Conservation (phyloP, 768 basidiomycete genomes). For the Strobilomyces echinocephalus region DNA sequence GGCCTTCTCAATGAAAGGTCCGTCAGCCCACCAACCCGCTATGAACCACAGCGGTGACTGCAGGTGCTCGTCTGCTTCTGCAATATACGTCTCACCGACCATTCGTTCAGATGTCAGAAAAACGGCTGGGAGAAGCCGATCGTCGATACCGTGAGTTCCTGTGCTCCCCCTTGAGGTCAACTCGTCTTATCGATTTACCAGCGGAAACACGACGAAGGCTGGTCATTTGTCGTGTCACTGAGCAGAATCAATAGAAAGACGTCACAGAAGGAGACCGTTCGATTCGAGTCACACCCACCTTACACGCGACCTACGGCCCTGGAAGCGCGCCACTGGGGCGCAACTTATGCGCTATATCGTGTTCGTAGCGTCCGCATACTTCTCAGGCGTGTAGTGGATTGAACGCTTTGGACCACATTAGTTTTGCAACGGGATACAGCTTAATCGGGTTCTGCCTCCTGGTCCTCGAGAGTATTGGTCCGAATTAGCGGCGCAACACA, state of each 20-base stretch:
- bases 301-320: slow-evolving; percentile 60
- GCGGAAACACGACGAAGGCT: slow-evolving; percentile 47
- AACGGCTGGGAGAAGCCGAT: slow-evolving; percentile 81
- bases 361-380: slow-evolving; percentile 45
- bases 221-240: slow-evolving; percentile 67
- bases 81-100: slow-evolving; percentile 1
- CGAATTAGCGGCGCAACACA: slow-evolving; percentile 66
- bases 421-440: slow-evolving; percentile 72
- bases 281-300: slow-evolving; percentile 70
- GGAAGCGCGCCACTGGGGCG: slow-evolving; percentile 90
- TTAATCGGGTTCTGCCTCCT: slow-evolving; percentile 74
- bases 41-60: not conserved
- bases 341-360: slow-evolving; percentile 81
- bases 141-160: slow-evolving; percentile 60
- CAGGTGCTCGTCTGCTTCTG: not conserved
- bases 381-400: not conserved
- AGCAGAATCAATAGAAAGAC: slow-evolving; percentile 65
- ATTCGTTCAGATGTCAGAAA: slow-evolving; percentile 68
- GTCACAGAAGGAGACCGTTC: slow-evolving; percentile 61
- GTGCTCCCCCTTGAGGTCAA: not conserved
- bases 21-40: not conserved
- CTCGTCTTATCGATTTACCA: slow-evolving; percentile 25
- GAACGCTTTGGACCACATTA: slow-evolving; percentile 31
- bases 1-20: slow-evolving; percentile 77
- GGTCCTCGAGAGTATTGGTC: slow-evolving; percentile 88